Percentiles rank a stretch among this genome's conserved stretches.
Conservation (phyloP, 345 rosid genomes). For the Corymbia maculata region DNA sequence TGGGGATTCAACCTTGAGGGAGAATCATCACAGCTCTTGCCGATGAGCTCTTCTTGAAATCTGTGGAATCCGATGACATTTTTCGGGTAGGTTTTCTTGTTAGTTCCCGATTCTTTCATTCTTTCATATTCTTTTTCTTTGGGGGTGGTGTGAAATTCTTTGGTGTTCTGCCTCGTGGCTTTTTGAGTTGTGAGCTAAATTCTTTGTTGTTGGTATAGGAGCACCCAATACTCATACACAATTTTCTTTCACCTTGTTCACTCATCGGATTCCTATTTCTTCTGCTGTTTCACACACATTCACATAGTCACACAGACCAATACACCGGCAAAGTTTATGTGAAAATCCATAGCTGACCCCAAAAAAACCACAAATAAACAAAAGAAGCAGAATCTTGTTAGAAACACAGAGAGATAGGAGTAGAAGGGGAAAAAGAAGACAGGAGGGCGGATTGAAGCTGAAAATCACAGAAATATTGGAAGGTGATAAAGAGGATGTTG, state of each 20-base stretch:
- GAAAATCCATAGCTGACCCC: neutral
- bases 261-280: conserved; percentile 16
- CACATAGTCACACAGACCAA: neutral
- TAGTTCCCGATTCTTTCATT: conserved; percentile 71
- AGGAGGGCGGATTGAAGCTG: conserved; percentile 38
- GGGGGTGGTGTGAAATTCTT: conserved; percentile 27
- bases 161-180: neutral
- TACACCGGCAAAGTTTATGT: neutral
- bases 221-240: conserved; percentile 26
- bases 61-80: conserved; percentile 94
- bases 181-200: neutral
- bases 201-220: conserved; percentile 9
- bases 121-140: conserved; percentile 15
- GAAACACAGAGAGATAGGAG: conserved; percentile 33
- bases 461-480: conserved; percentile 11
- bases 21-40: conserved; percentile 14
- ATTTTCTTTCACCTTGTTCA: conserved; percentile 22
- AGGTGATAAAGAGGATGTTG: conserved; percentile 77
- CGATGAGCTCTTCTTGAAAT: conserved; percentile 34
- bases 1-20: conserved; percentile 28
- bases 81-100: conserved; percentile 42
- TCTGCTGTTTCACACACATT: neutral
- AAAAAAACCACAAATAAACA: neutral
- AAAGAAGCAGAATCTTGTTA: conserved; percentile 3
- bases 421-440: conserved; percentile 19